Base-by-base conservation (phyloP, 306 rosid genomes). In the Medicago ruthenica region DNA sequence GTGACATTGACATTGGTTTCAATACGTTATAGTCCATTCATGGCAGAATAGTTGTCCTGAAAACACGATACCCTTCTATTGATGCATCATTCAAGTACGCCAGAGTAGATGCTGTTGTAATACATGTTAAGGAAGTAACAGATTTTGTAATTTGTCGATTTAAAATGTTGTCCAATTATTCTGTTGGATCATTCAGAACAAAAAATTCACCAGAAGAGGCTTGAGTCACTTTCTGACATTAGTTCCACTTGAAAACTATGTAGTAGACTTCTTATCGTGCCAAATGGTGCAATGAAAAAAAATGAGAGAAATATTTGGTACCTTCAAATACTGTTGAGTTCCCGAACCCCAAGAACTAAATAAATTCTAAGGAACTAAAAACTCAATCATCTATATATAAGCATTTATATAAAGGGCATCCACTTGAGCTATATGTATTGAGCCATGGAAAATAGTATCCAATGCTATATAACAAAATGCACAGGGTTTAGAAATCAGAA, bases 391-490 rank as follows among this genome's bases (percentile, higher is more conserved):
- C 4, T 55, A 78, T 65, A 78, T 65, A 9, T 74, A 74, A 81
- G 87, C 85, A 86, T 81, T 78, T 51, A 48, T 27, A n/a, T n/a
- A n/a, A 44, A 53, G 8, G 51, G 64, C 51, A 60, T 61, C 82
- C 76, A 27, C 60, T 69, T 69, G 10, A 69, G 44, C 44, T 61
- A 27, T 27, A 48, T 48, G 44, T 7, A 47, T 0, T 47, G 61
- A 48, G 45, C 24, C 22, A 40, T 16, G 16, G 61, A 69, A 69
- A 20, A 2, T 48, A 27, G 45, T 21, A 15, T 8, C 10, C 59
- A 69, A 69, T 47, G 60, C 74, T 69, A 69, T 69, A 69, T 13
- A 69, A 24, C 59, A 22, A 45, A 45, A n/a, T 63, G 69, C 22
- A 4, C 36, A 4, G 5, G 36, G 6, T 6, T 31, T 6, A 31